Conservation (phyloP, 345 rosid genomes). For the Arabis hirsuta region DNA sequence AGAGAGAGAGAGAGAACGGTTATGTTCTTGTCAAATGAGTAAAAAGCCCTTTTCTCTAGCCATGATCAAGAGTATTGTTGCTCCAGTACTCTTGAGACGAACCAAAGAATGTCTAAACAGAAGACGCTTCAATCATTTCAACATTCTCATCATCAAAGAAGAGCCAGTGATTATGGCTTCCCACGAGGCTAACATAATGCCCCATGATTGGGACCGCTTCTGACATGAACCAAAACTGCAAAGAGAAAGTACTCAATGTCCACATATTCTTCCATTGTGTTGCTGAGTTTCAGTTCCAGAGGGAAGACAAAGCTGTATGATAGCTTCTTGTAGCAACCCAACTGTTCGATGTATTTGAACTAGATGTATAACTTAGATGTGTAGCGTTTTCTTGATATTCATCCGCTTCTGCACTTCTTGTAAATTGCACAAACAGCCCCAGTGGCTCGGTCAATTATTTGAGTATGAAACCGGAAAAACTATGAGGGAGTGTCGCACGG, state of each 20-base stretch:
- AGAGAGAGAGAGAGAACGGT: neutral
- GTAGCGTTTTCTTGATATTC: constrained; percentile 97
- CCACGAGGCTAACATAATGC: constrained; percentile 95
- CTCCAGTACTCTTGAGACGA: constrained; percentile 88
- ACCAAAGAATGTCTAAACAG: constrained; percentile 89
- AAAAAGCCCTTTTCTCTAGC: constrained; percentile 43
- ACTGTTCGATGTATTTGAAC: constrained; percentile 88
- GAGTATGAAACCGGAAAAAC: neutral
- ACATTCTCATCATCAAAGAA: constrained; percentile 92
- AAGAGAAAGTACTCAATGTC: constrained; percentile 86
- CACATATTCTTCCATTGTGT: constrained; percentile 68
- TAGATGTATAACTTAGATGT: constrained; percentile 88
- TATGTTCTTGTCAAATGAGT: constrained; percentile 38
- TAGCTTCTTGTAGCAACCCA: constrained; percentile 89
- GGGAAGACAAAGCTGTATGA: constrained; percentile 90
- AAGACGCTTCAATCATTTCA: constrained; percentile 90
- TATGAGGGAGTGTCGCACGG: neutral
- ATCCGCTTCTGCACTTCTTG: constrained; percentile 96
- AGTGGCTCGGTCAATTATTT: neutral
- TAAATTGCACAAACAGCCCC: constrained; percentile 59
- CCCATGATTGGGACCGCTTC: constrained; percentile 94
- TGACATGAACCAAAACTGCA: too few relatives aligned
- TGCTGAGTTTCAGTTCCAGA: constrained; percentile 84
- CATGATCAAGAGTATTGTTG: constrained; percentile 90
- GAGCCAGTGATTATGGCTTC: constrained; percentile 88